A percentile compares a stretch with the other conserved stretches of the same genome.
Conservation (phyloP, 2,329 filamentous ascomycete genomes). For the Stagonosporopsis vannaccii region DNA sequence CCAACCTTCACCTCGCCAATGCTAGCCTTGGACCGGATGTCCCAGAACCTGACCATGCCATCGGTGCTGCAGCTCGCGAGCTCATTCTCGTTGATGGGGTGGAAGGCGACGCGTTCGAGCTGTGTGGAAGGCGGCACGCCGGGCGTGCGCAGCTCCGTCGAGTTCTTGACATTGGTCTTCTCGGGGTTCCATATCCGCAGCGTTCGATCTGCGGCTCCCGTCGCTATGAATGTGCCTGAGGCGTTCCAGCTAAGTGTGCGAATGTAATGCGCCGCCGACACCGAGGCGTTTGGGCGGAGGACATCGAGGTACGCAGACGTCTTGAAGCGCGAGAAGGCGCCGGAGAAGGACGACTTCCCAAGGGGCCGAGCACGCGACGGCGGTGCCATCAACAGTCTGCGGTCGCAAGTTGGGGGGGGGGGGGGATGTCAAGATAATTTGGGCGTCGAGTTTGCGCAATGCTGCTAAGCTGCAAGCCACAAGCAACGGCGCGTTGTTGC, state of each 20-base stretch:
- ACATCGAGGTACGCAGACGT: slow-evolving; percentile 70
- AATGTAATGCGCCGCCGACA: slow-evolving; percentile 54
- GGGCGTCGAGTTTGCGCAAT: neutral
- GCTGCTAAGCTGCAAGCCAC: neutral
- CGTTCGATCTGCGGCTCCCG: slow-evolving; percentile 74
- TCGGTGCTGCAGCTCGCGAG: slow-evolving; percentile 77
- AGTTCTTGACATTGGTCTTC: slow-evolving; percentile 74
- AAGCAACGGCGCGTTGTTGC: neutral
- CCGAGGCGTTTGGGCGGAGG: slow-evolving; percentile 40
- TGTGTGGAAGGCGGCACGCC: slow-evolving; percentile 45
- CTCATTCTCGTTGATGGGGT: slow-evolving; percentile 78
- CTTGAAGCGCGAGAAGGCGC: slow-evolving; percentile 71
- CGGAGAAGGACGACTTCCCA: slow-evolving; percentile 73
- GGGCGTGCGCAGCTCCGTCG: slow-evolving; percentile 75
- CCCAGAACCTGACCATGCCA: slow-evolving; percentile 80
- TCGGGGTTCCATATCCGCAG: slow-evolving; percentile 85
- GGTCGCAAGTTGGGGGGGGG: neutral
- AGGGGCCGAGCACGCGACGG: slow-evolving; percentile 62
- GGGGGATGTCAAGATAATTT: too few relatives aligned
- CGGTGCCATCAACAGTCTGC: slow-evolving; percentile 37
- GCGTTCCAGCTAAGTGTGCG: slow-evolving; percentile 90
- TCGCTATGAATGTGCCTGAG: slow-evolving; percentile 81
- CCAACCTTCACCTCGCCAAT: slow-evolving; percentile 69
- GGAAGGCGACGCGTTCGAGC: slow-evolving; percentile 80
- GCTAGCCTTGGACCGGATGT: slow-evolving; percentile 75